A percentile compares a stretch with the other conserved stretches of the same genome.
phyloP scores from a whole-genome alignment of 139 green algal genomes.

The Closterium sp. region DNA sequence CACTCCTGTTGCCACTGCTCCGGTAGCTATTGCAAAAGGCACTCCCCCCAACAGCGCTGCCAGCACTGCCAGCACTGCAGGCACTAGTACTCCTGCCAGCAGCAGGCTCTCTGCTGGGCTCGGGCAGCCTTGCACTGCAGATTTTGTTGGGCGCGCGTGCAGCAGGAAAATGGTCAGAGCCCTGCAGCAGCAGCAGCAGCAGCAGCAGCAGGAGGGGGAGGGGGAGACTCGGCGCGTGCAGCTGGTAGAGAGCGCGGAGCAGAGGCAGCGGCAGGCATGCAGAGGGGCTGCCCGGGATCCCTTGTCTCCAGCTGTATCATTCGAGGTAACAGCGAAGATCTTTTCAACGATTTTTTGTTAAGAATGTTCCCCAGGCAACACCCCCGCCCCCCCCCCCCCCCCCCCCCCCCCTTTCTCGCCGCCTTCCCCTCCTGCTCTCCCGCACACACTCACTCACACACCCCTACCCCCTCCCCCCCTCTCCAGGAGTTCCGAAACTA shows the following conservation, averaged over 20 bases:
- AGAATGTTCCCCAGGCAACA: no score
- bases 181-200: background rate
- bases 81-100: background rate
- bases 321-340: no score
- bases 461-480: background rate
- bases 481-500: conserved; percentile 50
- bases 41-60: no score
- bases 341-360: no score
- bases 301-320: background rate
- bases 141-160: background rate
- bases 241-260: no score
- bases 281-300: background rate
- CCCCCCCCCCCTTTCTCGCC: no score
- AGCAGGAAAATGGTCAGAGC: background rate
- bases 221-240: background rate
- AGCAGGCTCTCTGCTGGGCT: background rate
- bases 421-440: no score
- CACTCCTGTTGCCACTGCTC: no score
- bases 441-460: background rate
- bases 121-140: background rate
- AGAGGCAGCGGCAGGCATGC: background rate
- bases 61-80: background rate
- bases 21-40: no score
- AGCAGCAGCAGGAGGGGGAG: background rate
- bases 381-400: no score